Evolutionary conservation across 495 filamentous ascomycete species (phyloP).

Genomic region (Neurospora hispaniola): DNA sequence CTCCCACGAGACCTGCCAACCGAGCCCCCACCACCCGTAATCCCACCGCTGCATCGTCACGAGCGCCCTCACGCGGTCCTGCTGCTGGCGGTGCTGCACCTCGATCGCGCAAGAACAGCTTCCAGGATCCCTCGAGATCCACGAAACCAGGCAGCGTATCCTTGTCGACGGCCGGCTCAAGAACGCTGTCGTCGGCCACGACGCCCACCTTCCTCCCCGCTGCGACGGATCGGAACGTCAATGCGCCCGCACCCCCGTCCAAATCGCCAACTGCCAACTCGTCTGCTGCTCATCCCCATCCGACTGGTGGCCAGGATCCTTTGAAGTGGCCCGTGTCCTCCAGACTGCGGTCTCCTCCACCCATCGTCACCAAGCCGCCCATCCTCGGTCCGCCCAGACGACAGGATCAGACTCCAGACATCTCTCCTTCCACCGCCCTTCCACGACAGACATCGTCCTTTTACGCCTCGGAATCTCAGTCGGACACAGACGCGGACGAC

Average conservation of each 20-base stretch:
- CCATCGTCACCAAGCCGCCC: slow-evolving; percentile 32
- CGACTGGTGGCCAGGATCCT: slow-evolving; percentile 38
- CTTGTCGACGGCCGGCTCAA: slow-evolving; percentile 47
- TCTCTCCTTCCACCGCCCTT: background rate
- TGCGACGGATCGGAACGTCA: slow-evolving; percentile 45
- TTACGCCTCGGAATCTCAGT: slow-evolving; percentile 19
- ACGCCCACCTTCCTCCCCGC: slow-evolving; percentile 48
- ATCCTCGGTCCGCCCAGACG: slow-evolving; percentile 34
- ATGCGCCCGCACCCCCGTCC: slow-evolving; percentile 45
- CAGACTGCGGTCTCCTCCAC: slow-evolving; percentile 58
- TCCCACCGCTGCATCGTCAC: background rate
- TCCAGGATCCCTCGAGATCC: slow-evolving; percentile 52
- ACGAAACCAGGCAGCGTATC: slow-evolving; percentile 42
- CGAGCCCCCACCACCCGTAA: background rate
- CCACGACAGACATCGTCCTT: background rate
- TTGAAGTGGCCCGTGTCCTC: slow-evolving; percentile 51
- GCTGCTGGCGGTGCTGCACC: background rate
- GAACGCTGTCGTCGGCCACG: slow-evolving; percentile 52
- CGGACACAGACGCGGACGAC: slow-evolving; percentile 47
- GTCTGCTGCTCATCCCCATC: slow-evolving; percentile 31
- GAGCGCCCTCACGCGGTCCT: background rate
- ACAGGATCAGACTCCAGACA: slow-evolving; percentile 28
- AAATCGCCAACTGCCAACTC: slow-evolving; percentile 37
- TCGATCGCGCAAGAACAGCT: slow-evolving; percentile 56
- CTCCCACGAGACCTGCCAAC: slow-evolving; percentile 30